Evolutionary conservation across 2,329 filamentous ascomycete genomes (phyloP).

Genomic region (Ophiostoma sp.): DNA sequence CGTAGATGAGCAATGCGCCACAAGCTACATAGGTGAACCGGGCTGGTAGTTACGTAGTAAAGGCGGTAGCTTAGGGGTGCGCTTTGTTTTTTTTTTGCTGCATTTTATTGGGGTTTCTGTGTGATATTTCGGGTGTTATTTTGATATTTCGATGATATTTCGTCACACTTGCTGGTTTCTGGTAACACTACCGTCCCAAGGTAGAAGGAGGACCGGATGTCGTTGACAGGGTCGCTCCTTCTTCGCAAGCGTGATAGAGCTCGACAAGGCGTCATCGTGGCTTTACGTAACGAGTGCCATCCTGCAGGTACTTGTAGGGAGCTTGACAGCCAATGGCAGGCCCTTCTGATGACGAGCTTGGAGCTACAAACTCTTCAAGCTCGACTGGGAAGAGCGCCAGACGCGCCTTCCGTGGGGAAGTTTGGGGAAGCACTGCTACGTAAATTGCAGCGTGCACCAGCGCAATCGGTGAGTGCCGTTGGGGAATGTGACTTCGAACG

Average conservation of each 20-base stretch:
- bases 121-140: not conserved
- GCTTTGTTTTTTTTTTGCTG: not conserved
- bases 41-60: not conserved
- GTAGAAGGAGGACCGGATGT: not conserved
- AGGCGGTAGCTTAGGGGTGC: not conserved
- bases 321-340: not conserved
- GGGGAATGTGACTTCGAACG: not conserved
- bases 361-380: not conserved
- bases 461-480: too few species aligned
- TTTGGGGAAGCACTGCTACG: not conserved
- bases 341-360: slow-evolving; percentile 2
- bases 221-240: not conserved
- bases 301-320: not conserved
- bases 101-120: not conserved
- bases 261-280: slow-evolving; percentile 9
- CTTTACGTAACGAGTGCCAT: slow-evolving; percentile 8
- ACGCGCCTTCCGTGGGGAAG: not conserved
- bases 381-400: not conserved
- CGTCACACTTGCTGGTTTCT: too few species aligned
- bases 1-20: not conserved
- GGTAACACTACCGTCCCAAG: not conserved
- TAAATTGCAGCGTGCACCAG: too few species aligned
- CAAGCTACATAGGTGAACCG: not conserved
- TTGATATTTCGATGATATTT: not conserved
- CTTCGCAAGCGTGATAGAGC: not conserved